A percentile compares a stretch with the other conserved stretches of the same genome.
Evolutionary conservation across 164 flowering plant species (phyloP).

Genomic region (Santalum album): DNA sequence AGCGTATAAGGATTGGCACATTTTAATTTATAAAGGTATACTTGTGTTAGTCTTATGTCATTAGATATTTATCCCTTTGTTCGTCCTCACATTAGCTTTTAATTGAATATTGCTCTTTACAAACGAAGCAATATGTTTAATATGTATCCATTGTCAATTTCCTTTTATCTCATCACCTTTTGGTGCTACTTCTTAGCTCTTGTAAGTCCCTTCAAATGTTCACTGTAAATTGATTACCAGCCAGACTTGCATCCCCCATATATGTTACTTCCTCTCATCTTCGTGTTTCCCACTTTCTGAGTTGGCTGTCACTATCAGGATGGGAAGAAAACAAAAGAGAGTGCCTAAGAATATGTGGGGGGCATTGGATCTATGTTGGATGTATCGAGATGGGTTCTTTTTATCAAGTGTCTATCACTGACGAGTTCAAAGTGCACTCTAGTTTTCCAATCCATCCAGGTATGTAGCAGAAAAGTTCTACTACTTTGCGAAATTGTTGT

Average conservation of each 20-base stretch:
- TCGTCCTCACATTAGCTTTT: not conserved
- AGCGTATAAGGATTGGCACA: too few relatives aligned
- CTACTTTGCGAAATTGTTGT: not conserved
- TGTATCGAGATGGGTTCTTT: not conserved
- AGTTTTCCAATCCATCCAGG: not conserved
- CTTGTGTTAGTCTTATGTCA: not conserved
- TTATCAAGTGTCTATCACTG: not conserved
- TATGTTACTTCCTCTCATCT: not conserved
- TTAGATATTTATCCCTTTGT: not conserved
- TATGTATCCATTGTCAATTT: too few relatives aligned
- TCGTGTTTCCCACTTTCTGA: not conserved
- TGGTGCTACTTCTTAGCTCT: not conserved
- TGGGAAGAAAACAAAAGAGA: not conserved
- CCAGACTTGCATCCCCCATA: too few relatives aligned
- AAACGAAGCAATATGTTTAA: too few relatives aligned
- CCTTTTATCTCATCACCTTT: too few relatives aligned
- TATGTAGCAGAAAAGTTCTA: not conserved
- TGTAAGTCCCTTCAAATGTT: not conserved
- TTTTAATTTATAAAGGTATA: too few relatives aligned
- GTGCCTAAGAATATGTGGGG: not conserved
- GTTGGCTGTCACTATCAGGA: not conserved
- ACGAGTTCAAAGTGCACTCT: not conserved
- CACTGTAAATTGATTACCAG: too few relatives aligned
- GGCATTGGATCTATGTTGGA: not conserved
- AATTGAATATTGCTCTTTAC: not conserved